Base-by-base conservation (phyloP, 441 rosid species). In the Gossypium aridum region DNA sequence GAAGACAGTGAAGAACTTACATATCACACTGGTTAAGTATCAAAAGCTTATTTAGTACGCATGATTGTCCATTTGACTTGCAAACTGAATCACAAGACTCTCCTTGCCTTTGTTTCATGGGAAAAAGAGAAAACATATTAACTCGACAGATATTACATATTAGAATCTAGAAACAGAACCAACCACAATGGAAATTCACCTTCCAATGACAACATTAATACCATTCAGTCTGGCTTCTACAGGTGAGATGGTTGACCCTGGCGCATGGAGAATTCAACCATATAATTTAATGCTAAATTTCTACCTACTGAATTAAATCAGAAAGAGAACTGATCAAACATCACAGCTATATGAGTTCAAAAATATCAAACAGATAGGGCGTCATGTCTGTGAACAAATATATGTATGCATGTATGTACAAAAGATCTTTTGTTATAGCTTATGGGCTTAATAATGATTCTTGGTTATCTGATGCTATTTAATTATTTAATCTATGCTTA, bases 51-150 rank as follows among this genome's bases (percentile, higher is more conserved):
- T 90, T 92, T 78, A 83, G 85, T 74, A 95, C 98, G 37, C 99
- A 95, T 20, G 92, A 88, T 75, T 90, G 90, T 79, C 98, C 96
- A 70, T 84, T 81, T 65, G 89, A 86, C 83, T 86, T 89, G 92
- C 99, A 95, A 61, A 83, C 92, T 39, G 85, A 82, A 80, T 92
- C 97, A 70, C 98, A 95, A 61, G 99, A 89, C 83, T 91, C 95
- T 5, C 98, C 98, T 80, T 88, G 96, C 86, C 99, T 91, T 65
- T 37, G 77, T 75, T 72, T 57, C 65, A 76, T 20, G 78, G 43
- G 65, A 85, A 53, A 61, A 47, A 34, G 76, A 12, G 78, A 78
- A 76, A 69, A 55, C 23, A 70, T 13, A 72, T 79, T 49, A 78
- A 37, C 45, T 31, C 51, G 6, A 12, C 17, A 69, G 64, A 47